These are phyloP conservation scores for Chlamydomonas incerta DNA, from an alignment of 139 green algal species.

Conservation along the genomic window DNA sequence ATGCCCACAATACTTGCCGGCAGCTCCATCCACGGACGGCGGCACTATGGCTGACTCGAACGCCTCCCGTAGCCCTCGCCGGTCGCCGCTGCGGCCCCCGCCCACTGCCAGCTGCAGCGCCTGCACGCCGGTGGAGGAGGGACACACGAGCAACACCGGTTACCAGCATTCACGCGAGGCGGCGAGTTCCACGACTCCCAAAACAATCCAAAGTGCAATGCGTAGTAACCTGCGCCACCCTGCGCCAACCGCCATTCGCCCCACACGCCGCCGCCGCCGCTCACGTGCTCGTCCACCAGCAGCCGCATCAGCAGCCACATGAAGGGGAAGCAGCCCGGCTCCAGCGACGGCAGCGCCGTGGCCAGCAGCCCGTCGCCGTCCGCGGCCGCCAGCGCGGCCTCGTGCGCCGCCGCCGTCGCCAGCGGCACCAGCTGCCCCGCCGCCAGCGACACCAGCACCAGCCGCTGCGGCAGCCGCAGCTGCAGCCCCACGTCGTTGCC, in stretches of 20 bases:
- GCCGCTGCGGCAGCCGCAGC: conserved; percentile 35
- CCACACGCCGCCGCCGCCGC: background rate
- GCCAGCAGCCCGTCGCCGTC: conserved; percentile 17
- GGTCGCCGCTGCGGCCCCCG: background rate
- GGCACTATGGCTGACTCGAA: conserved; percentile 9
- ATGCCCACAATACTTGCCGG: too few species aligned
- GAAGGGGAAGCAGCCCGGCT: background rate
- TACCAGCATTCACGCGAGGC: too few species aligned
- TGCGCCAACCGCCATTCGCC: too few species aligned
- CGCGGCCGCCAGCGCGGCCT: background rate
- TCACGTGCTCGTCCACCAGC: conserved; percentile 30
- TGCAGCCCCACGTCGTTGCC: background rate
- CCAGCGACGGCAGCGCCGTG: conserved; percentile 6
- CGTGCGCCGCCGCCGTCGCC: conserved; percentile 1
- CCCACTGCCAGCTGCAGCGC: background rate
- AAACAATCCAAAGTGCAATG: too few species aligned
- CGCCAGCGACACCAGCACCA: conserved; percentile 18
- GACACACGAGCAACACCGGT: too few species aligned
- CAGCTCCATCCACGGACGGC: background rate
- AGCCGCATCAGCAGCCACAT: conserved; percentile 36
- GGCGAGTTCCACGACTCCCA: too few species aligned
- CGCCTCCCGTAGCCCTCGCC: conserved; percentile 11
- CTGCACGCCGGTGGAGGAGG: too few species aligned
- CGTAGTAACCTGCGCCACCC: too few species aligned
- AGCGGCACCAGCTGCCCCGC: conserved; percentile 16